Percentiles rank a stretch among this genome's conserved stretches.
These are phyloP conservation scores for Echeveria elegans DNA, from an alignment of 164 flowering plant genomes.

Conservation along the genomic window DNA sequence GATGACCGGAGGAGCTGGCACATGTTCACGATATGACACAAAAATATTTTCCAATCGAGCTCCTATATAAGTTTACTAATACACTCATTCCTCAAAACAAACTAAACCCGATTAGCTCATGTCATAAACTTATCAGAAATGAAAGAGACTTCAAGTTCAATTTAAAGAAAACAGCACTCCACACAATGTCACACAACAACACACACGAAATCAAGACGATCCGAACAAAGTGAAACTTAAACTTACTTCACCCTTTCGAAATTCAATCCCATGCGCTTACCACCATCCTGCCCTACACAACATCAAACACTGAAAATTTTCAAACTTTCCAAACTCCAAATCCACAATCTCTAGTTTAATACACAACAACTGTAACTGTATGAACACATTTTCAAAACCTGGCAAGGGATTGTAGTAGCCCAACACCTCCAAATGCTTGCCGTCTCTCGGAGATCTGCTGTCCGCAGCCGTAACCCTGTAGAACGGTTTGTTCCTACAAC, in stretches of 20 bases:
- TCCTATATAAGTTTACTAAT: too few relatives aligned
- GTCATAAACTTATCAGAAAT: too few relatives aligned
- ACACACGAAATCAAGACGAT: neutral
- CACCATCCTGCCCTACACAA: conserved; percentile 76
- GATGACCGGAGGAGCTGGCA: too few relatives aligned
- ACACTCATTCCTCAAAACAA: too few relatives aligned
- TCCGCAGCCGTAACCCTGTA: conserved; percentile 86
- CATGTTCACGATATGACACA: too few relatives aligned
- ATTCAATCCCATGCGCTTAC: conserved; percentile 87
- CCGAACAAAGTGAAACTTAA: neutral
- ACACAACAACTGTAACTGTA: neutral
- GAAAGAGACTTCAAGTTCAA: neutral
- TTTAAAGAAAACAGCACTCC: neutral
- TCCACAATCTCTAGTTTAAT: too few relatives aligned
- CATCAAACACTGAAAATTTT: neutral
- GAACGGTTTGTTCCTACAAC: conserved; percentile 79
- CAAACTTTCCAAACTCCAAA: too few relatives aligned
- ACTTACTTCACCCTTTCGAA: conserved; percentile 95
- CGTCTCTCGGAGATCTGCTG: conserved; percentile 89
- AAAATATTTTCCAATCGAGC: too few relatives aligned
- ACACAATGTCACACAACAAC: neutral
- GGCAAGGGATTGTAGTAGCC: conserved; percentile 96
- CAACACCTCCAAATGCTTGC: conserved; percentile 84
- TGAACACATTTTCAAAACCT: conserved; percentile 24
- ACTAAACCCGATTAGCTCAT: too few relatives aligned